Percentiles rank a stretch among this genome's conserved stretches.
Evolutionary conservation across 2,329 filamentous ascomycete genomes (phyloP).

Genomic region (Plenodomus biglobosus): DNA sequence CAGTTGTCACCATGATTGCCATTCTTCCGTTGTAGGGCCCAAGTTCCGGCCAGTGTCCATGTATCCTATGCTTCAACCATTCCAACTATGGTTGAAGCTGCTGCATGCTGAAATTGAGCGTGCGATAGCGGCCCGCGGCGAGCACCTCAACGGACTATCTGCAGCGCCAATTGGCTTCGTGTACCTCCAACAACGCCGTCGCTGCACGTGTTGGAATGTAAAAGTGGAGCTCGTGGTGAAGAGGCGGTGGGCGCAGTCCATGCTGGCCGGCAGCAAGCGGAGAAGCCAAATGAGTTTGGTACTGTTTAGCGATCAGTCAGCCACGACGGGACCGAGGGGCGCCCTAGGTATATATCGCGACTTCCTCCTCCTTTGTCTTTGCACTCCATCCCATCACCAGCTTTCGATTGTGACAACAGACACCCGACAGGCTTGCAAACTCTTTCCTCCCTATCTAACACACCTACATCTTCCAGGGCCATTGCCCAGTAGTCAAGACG

Average conservation of each 20-base stretch:
- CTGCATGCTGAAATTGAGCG: conserved; percentile 24
- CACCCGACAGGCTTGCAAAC: conserved; percentile 9
- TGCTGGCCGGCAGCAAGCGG: conserved; percentile 32
- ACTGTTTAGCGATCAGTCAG: conserved; percentile 21
- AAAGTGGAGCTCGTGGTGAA: conserved; percentile 31
- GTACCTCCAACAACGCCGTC: not conserved
- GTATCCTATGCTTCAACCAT: conserved; percentile 8
- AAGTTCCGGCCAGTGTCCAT: not conserved
- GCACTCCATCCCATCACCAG: conserved; percentile 12
- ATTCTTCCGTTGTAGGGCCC: not conserved
- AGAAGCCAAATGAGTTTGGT: conserved; percentile 18
- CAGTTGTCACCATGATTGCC: not conserved
- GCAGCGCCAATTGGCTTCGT: conserved; percentile 26
- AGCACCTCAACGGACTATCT: conserved; percentile 9
- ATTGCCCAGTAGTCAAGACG: conserved; percentile 75
- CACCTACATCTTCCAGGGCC: conserved; percentile 39
- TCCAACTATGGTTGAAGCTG: conserved; percentile 19
- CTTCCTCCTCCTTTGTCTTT: conserved; percentile 7
- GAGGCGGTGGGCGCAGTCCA: conserved; percentile 33
- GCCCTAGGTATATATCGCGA: conserved; percentile 20
- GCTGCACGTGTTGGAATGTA: conserved; percentile 11
- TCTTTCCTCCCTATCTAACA: conserved; percentile 11
- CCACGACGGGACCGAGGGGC: conserved; percentile 11
- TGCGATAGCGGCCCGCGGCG: conserved; percentile 26
- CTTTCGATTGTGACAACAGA: conserved; percentile 8